phyloP scores from a whole-genome alignment of 495 filamentous ascomycete species.

The Mycothermus thermophilus region DNA sequence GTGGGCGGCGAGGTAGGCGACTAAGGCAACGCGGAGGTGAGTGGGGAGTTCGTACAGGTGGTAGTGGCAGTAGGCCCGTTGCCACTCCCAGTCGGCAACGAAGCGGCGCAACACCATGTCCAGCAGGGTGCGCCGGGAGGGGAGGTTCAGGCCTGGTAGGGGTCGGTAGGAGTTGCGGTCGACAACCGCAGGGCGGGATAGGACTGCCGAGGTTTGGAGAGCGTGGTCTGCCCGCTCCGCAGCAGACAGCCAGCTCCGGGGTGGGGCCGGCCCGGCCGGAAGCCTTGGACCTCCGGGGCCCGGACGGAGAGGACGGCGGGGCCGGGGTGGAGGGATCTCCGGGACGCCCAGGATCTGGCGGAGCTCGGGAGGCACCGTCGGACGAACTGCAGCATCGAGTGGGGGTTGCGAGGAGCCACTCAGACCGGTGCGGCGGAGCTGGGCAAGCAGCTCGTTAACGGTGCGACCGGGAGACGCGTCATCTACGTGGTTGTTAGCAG shows the following conservation, averaged over 20 bases:
- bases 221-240: background rate
- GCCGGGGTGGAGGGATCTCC: constrained; percentile 52
- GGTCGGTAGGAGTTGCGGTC: constrained; percentile 14
- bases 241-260: constrained; percentile 50
- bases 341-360: constrained; percentile 52
- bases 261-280: constrained; percentile 55
- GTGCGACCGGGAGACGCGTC: constrained; percentile 12
- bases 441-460: constrained; percentile 39
- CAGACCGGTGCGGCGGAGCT: constrained; percentile 28
- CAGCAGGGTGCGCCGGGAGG: constrained; percentile 37
- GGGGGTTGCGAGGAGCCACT: constrained; percentile 5
- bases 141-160: constrained; percentile 25
- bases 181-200: background rate
- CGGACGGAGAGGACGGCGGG: constrained; percentile 38
- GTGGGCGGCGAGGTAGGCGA: constrained; percentile 48
- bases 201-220: background rate
- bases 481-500: too few relatives aligned
- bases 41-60: constrained; percentile 51
- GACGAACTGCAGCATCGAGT: constrained; percentile 11
- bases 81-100: constrained; percentile 54
- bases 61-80: constrained; percentile 50
- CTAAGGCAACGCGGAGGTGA: constrained; percentile 44
- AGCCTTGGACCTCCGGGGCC: constrained; percentile 32
- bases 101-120: constrained; percentile 46
- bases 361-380: constrained; percentile 37